Evolutionary conservation across 2,329 filamentous ascomycete genomes (phyloP), one percentile per base, ranked within the genome.

Genomic region (Diaporthe helianthi): DNA sequence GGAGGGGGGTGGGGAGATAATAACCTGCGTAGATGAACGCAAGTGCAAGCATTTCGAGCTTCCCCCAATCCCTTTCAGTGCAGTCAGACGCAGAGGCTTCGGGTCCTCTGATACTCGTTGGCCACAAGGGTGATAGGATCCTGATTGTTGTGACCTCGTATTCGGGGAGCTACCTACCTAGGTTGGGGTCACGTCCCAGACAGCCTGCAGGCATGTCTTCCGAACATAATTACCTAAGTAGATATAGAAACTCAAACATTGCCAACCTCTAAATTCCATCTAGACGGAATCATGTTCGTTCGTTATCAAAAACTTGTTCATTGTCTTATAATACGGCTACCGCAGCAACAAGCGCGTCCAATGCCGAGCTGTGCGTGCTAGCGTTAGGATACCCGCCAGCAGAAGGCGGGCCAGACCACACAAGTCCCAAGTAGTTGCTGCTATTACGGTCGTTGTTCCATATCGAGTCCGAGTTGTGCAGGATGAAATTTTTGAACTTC

Each of bases 311-410:
- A 41, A 47, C 9, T 5, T 33, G 4, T 38, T 8, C 5, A 38
- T 38, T 10, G 5, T 2, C 24, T 73, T 73, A 78, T 46, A 76
- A 76, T 17, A 83, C 80, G 26, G 78, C 79, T 73, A 85, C 76
- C 8, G 89, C 90, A 33, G 88, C 91, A 70, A 93, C 87, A 36
- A 93, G 79, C 44, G 84, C 86, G 78, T 93, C 91, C 78, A 93
- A 79, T 0, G 88, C 90, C 22, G 87, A 88, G 74, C 86, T 87
- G 54, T 93, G 91, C 26, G 88, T 87, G 58, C 85, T 83, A 1
- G 89, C 87, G 1, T 83, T 85, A 47, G 83, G 81, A 1, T 76
- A 76, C 3, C 79, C 74, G 47, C 86, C 86, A 4, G 73, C 72
- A 7, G 72, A 69, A 5, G 74, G 69, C 0, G 90, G 89, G 0